Conservation (phyloP, 208 protist genomes). For the Leishmania tropica region DNA sequence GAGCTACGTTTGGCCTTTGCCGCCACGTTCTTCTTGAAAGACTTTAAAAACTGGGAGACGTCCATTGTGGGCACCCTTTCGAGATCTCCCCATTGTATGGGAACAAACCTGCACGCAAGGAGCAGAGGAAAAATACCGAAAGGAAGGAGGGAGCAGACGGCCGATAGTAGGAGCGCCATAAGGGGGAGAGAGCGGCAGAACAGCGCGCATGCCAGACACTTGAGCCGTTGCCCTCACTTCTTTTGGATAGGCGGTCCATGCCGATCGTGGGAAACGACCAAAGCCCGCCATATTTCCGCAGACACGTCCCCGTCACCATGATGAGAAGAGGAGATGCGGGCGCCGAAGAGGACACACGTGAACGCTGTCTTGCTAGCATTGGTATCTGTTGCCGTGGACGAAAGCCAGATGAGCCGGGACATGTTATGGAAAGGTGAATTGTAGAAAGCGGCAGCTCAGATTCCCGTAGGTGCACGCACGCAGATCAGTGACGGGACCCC, state of each 20-base stretch:
- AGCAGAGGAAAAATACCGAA: background rate
- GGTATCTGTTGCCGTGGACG: background rate
- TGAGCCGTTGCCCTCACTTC: background rate
- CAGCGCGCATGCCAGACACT: background rate
- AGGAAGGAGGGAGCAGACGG: background rate
- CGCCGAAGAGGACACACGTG: background rate
- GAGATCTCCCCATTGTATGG: background rate
- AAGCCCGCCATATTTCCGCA: background rate
- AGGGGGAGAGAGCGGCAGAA: background rate
- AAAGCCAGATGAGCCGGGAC: background rate
- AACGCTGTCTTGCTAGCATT: background rate
- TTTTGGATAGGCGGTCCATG: background rate
- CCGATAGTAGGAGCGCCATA: background rate
- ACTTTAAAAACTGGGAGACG: conserved; percentile 75
- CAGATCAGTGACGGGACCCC: background rate
- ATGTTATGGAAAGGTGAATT: background rate
- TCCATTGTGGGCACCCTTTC: conserved; percentile 40
- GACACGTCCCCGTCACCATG: background rate
- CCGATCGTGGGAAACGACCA: background rate
- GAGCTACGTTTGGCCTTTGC: conserved; percentile 1
- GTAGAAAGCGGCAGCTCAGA: background rate
- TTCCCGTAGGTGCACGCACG: background rate
- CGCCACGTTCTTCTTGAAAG: conserved; percentile 50
- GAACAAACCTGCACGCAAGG: background rate
- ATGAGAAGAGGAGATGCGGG: background rate